phyloP scores from a whole-genome alignment of 2,329 filamentous ascomycete species.

The Ilyonectria robusta region DNA sequence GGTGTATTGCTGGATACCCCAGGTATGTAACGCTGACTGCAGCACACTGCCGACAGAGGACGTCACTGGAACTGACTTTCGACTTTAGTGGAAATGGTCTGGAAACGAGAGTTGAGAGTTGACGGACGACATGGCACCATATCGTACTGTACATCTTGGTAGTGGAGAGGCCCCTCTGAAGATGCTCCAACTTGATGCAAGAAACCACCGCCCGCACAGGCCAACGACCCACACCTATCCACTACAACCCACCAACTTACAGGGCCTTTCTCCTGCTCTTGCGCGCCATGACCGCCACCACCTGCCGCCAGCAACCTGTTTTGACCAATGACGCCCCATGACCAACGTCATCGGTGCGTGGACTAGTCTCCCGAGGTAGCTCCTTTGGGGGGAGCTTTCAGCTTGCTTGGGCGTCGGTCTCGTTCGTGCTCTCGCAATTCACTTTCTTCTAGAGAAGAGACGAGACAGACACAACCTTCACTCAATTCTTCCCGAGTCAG shows the following conservation, averaged over 20 bases:
- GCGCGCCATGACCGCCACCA: slow-evolving; percentile 2
- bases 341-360: slow-evolving; percentile 5
- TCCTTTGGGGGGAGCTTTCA: slow-evolving; percentile 13
- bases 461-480: not conserved
- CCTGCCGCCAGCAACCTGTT: not conserved
- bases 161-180: not conserved
- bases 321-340: not conserved
- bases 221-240: not conserved
- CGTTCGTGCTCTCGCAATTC: not conserved
- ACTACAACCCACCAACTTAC: not conserved
- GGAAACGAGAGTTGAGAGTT: not conserved
- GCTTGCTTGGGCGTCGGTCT: slow-evolving; percentile 5
- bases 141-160: not conserved
- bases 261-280: not conserved
- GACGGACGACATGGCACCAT: not conserved
- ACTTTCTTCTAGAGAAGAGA: not conserved
- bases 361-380: slow-evolving; percentile 5
- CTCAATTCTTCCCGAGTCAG: not conserved
- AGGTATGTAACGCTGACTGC: not conserved
- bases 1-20: not conserved
- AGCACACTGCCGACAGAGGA: not conserved
- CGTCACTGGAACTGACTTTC: not conserved
- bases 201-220: not conserved
- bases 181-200: not conserved
- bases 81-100: too few species aligned